These are phyloP conservation scores for Zymoseptoria crescenta DNA, from an alignment of 2,329 filamentous ascomycete species.

Conservation along the genomic window DNA sequence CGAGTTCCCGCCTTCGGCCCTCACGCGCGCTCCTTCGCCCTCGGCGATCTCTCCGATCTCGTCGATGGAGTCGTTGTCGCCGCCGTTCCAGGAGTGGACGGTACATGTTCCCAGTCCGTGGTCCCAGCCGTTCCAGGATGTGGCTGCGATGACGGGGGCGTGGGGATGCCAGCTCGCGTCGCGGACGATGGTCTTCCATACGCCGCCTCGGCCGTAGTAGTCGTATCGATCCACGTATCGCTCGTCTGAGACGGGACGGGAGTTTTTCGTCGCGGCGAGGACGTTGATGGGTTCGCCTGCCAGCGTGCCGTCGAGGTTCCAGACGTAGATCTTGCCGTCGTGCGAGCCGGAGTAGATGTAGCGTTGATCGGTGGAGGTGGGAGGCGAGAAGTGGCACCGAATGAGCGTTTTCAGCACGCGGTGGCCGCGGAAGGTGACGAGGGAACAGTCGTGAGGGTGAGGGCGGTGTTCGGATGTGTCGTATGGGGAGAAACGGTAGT, in stretches of 20 bases:
- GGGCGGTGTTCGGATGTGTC: conserved; percentile 58
- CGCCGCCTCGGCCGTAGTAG: conserved; percentile 46
- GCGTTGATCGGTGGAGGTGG: conserved; percentile 73
- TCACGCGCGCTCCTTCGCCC: conserved; percentile 23
- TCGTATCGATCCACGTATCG: conserved; percentile 50
- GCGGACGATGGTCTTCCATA: conserved; percentile 71
- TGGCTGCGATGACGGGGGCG: conserved; percentile 77
- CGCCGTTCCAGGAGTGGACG: conserved; percentile 69
- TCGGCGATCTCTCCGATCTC: conserved; percentile 45
- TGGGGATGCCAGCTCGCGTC: conserved; percentile 89
- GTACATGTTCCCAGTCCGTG: conserved; percentile 67
- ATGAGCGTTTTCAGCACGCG: conserved; percentile 83
- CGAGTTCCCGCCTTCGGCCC: conserved; percentile 18
- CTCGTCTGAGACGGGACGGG: conserved; percentile 48
- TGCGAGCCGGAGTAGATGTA: conserved; percentile 91
- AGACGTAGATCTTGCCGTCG: conserved; percentile 84
- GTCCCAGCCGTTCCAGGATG: conserved; percentile 72
- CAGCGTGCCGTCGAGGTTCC: conserved; percentile 83
- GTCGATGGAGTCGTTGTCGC: conserved; percentile 34
- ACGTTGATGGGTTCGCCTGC: conserved; percentile 69
- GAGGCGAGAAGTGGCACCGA: conserved; percentile 88
- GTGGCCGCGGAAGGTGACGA: conserved; percentile 91
- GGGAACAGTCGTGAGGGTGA: conserved; percentile 77
- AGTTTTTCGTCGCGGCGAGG: conserved; percentile 56
- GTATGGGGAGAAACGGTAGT: conserved; percentile 65